A percentile compares a stretch with the other conserved stretches of the same genome.
These are phyloP conservation scores for Rugonectria rugulosa DNA, from an alignment of 2,329 filamentous ascomycete species.

Conservation along the genomic window DNA sequence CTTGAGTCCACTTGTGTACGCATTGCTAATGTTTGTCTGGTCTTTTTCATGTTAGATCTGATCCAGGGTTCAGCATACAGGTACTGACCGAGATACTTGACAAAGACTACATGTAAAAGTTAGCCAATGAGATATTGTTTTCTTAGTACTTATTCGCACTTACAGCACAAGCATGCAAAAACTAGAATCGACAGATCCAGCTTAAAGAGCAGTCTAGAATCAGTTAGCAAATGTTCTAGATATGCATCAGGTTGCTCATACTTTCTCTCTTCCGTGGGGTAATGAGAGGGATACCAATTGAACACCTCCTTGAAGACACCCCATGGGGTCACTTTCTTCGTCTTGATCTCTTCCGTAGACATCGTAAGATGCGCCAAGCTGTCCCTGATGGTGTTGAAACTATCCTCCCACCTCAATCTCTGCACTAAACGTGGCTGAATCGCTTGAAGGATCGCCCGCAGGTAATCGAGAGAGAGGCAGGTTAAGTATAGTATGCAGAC, in stretches of 20 bases:
- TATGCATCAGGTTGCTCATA: neutral
- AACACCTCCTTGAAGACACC: slow-evolving; percentile 6
- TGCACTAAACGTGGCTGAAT: neutral
- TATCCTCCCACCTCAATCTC: no score
- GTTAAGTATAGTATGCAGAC: no score
- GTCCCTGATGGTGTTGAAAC: neutral
- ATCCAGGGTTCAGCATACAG: neutral
- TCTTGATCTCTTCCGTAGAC: neutral
- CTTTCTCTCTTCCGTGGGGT: slow-evolving; percentile 35
- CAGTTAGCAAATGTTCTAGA: neutral
- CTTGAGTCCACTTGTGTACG: slow-evolving; percentile 48
- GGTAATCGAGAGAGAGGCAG: no score
- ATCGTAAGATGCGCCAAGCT: neutral
- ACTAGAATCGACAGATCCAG: slow-evolving; percentile 35
- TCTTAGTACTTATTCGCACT: neutral
- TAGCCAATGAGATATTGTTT: neutral
- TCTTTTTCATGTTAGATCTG: slow-evolving; percentile 15
- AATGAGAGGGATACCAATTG: slow-evolving; percentile 31
- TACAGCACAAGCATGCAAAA: slow-evolving; percentile 35
- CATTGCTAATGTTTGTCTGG: slow-evolving; percentile 42
- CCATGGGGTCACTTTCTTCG: neutral
- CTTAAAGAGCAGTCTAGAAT: slow-evolving; percentile 28
- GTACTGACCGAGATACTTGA: neutral
- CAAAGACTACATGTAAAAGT: neutral
- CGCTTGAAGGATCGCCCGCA: no score